These are phyloP conservation scores for Davidsoniella eucalypti DNA, from an alignment of 2,329 filamentous ascomycete genomes.

Conservation along the genomic window DNA sequence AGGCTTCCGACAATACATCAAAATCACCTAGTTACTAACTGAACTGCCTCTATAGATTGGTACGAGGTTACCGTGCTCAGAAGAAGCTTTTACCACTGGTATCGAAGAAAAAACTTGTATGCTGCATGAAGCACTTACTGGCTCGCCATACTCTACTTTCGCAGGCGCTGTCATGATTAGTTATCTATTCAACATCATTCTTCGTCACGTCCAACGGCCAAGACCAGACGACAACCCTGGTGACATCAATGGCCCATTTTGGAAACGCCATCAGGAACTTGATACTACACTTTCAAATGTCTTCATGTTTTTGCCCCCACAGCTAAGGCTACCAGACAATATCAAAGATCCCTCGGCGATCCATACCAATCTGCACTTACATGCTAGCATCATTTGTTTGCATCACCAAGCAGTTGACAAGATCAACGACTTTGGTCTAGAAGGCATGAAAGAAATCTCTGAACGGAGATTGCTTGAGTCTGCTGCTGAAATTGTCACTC, in stretches of 20 bases:
- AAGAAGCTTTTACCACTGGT: constrained; percentile 57
- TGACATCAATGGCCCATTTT: constrained; percentile 59
- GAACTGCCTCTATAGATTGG: constrained; percentile 35
- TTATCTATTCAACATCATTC: constrained; percentile 63
- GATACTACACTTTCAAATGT: constrained; percentile 67
- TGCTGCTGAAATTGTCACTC: constrained; percentile 67
- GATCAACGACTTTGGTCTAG: constrained; percentile 45
- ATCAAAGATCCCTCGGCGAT: constrained; percentile 56
- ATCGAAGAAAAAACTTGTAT: constrained; percentile 44
- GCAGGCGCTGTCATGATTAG: constrained; percentile 58
- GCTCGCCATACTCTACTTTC: constrained; percentile 50
- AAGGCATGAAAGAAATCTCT: constrained; percentile 50
- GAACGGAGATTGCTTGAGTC: constrained; percentile 60
- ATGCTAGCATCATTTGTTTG: constrained; percentile 73
- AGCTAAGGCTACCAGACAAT: constrained; percentile 54
- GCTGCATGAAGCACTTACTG: constrained; percentile 47
- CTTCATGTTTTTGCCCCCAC: constrained; percentile 61
- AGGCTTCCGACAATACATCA: not conserved
- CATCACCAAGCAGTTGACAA: constrained; percentile 81
- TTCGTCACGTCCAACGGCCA: constrained; percentile 62
- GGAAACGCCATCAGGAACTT: constrained; percentile 68
- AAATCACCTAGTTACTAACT: constrained; percentile 11
- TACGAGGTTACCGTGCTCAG: constrained; percentile 64
- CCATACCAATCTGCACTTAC: constrained; percentile 75
- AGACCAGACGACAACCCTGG: constrained; percentile 55